Evolutionary conservation across 129 eudicot species (phyloP).

Genomic region (Chrysanthemum lavandulifolium): DNA sequence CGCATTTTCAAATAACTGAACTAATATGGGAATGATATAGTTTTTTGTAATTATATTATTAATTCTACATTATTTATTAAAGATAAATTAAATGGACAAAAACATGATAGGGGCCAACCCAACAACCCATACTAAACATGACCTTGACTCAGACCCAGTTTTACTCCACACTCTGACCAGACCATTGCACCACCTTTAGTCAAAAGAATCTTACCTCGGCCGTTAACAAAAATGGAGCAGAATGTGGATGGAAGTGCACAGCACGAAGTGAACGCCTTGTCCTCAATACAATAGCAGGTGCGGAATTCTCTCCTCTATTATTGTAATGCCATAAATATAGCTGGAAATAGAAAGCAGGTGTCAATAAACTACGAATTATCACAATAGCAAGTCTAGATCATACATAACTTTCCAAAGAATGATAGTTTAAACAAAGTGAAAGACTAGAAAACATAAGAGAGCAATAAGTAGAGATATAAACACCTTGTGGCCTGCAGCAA

Average conservation of each 20-base stretch:
- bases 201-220: constrained; percentile 72
- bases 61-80: no score
- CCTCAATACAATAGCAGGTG: constrained; percentile 75
- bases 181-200: background rate
- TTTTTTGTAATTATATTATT: background rate
- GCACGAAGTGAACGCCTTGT: constrained; percentile 96
- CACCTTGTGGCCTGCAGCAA: constrained; percentile 99
- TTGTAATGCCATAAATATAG: constrained; percentile 93
- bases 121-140: background rate
- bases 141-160: background rate
- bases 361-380: background rate
- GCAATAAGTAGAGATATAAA: constrained; percentile 18
- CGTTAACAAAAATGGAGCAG: constrained; percentile 86
- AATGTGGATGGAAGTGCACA: constrained; percentile 95
- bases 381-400: background rate
- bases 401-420: background rate
- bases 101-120: background rate
- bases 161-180: background rate
- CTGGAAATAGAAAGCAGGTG: constrained; percentile 39
- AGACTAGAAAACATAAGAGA: background rate
- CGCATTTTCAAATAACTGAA: background rate
- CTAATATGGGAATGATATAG: background rate
- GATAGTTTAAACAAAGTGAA: background rate
- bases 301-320: constrained; percentile 57
- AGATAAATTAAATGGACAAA: background rate